Evolutionary conservation across 2,329 filamentous ascomycete species (phyloP).

Genomic region (Scedosporium apiospermum): DNA sequence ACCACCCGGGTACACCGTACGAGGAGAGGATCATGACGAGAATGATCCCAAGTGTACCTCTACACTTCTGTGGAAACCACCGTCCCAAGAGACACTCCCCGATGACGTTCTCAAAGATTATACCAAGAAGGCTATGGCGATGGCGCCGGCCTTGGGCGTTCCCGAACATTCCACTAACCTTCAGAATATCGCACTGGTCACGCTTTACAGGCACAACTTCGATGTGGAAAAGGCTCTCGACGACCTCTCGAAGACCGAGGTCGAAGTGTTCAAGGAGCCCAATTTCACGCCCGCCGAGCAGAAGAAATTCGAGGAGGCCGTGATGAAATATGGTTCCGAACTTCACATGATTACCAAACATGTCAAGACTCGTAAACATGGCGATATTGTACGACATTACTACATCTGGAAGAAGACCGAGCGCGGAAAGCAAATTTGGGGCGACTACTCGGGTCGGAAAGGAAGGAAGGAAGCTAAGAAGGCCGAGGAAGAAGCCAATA

Average conservation of each 20-base stretch:
- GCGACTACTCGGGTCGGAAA: conserved; percentile 76
- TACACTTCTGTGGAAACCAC: conserved; percentile 69
- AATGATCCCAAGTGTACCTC: conserved; percentile 69
- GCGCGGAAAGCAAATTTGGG: conserved; percentile 81
- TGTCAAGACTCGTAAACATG: conserved; percentile 60
- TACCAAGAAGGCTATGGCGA: conserved; percentile 57
- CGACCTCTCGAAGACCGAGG: conserved; percentile 57
- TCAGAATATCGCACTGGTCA: conserved; percentile 69
- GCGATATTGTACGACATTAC: conserved; percentile 82
- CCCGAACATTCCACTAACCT: conserved; percentile 75
- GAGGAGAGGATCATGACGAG: conserved; percentile 67
- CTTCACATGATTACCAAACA: conserved; percentile 74
- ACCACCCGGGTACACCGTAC: conserved; percentile 72
- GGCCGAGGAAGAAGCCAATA: conserved; percentile 59
- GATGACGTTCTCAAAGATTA: conserved; percentile 64
- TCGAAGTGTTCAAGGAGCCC: conserved; percentile 73
- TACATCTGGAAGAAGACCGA: conserved; percentile 97
- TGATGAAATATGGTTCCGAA: conserved; percentile 85
- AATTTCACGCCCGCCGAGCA: conserved; percentile 67
- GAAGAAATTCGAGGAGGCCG: conserved; percentile 86
- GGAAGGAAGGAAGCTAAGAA: conserved; percentile 80
- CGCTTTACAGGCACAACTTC: conserved; percentile 64
- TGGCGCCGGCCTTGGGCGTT: conserved; percentile 60
- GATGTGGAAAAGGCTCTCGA: conserved; percentile 61
- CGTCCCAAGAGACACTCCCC: conserved; percentile 38